Conservation (phyloP, 1,139 yeast genomes). For the Suhomyces chickasaworum region DNA sequence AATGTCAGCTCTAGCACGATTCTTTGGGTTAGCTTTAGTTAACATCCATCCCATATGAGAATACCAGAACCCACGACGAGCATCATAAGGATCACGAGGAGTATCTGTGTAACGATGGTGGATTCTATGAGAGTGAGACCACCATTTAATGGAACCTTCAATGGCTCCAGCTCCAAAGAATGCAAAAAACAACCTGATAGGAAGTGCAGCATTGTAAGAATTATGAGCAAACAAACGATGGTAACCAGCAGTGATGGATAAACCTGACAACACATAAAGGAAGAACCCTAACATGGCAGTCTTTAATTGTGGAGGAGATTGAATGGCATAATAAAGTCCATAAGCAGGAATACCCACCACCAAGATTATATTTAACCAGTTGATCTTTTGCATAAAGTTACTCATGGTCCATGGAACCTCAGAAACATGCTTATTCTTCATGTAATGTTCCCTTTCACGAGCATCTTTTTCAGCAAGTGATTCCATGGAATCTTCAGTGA, state of each 20-base stretch:
- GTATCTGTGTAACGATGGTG: slow-evolving; percentile 99
- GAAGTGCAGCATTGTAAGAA: slow-evolving; percentile 73
- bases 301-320: slow-evolving; percentile 55
- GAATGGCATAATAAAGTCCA: slow-evolving; percentile 58
- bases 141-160: slow-evolving; percentile 98
- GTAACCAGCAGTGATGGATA: slow-evolving; percentile 95
- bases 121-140: slow-evolving; percentile 96
- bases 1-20: slow-evolving; percentile 95
- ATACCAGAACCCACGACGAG: slow-evolving; percentile 93
- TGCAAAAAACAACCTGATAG: slow-evolving; percentile 73
- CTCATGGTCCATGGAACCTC: slow-evolving; percentile 86
- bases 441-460: slow-evolving; percentile 49
- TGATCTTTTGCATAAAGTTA: slow-evolving; percentile 87
- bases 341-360: slow-evolving; percentile 69
- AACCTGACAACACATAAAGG: slow-evolving; percentile 72
- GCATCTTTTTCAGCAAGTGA: slow-evolving; percentile 56
- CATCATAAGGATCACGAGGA: slow-evolving; percentile 95
- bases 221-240: slow-evolving; percentile 90
- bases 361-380: slow-evolving; percentile 88
- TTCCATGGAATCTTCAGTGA: slow-evolving; percentile 55
- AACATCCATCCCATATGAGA: slow-evolving; percentile 99
- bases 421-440: slow-evolving; percentile 67
- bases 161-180: slow-evolving; percentile 93
- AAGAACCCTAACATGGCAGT: slow-evolving; percentile 62
- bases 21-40: slow-evolving; percentile 87